phyloP scores from a whole-genome alignment of 192 early-diverging fungal species.

The Coemansia umbellata region DNA sequence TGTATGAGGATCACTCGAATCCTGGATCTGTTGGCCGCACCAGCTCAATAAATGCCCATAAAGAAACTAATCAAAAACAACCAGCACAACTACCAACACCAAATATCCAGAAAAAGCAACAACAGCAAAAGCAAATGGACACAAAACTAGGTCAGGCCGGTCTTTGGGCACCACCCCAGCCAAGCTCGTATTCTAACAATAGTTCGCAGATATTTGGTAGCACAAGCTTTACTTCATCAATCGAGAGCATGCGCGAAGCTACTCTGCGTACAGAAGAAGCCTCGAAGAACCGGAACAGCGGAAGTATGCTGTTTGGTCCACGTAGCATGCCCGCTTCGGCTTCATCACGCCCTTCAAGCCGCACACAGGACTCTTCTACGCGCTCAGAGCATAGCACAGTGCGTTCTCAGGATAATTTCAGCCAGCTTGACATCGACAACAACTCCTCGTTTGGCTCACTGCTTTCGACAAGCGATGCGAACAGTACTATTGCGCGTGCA shows the following conservation, averaged over 20 bases:
- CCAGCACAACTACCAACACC: background rate
- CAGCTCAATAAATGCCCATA: slow-evolving; percentile 14
- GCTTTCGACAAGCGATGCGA: slow-evolving; percentile 32
- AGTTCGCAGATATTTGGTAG: slow-evolving; percentile 2
- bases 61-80: background rate
- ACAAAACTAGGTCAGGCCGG: slow-evolving; percentile 27
- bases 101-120: background rate
- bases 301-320: slow-evolving; percentile 51
- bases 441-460: slow-evolving; percentile 35
- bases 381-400: slow-evolving; percentile 20
- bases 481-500: slow-evolving; percentile 9
- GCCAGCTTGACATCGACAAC: slow-evolving; percentile 8
- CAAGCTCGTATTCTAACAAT: slow-evolving; percentile 7
- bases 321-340: slow-evolving; percentile 36
- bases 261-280: slow-evolving; percentile 34
- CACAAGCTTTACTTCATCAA: slow-evolving; percentile 41
- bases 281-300: slow-evolving; percentile 16
- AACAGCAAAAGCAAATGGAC: slow-evolving; percentile 2
- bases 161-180: slow-evolving; percentile 24
- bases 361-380: slow-evolving; percentile 12
- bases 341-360: slow-evolving; percentile 29
- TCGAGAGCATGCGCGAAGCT: slow-evolving; percentile 49
- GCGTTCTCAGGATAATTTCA: slow-evolving; percentile 11
- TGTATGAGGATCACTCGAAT: slow-evolving; percentile 46
- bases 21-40: slow-evolving; percentile 24